phyloP scores from a whole-genome alignment of 257 asterid genomes.

The Solanum okadae region DNA sequence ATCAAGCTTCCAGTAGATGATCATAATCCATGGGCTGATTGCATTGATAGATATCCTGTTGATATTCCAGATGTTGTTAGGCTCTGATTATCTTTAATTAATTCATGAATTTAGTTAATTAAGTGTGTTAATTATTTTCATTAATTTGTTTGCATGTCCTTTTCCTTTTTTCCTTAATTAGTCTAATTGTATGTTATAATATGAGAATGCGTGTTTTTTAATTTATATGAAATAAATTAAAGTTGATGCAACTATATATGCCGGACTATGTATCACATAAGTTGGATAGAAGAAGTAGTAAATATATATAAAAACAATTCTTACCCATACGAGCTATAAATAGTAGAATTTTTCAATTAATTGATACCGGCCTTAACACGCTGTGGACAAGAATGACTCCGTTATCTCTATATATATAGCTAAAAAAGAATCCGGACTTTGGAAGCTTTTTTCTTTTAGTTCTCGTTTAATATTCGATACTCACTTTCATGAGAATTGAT shows the following conservation, averaged over 20 bases:
- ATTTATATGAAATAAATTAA: not conserved
- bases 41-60: conserved; percentile 19
- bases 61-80: conserved; percentile 17
- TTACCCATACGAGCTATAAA: not conserved
- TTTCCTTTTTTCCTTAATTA: not conserved
- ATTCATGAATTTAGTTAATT: not conserved
- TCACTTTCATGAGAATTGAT: not conserved
- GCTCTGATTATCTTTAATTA: not conserved
- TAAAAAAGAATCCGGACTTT: not conserved
- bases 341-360: not conserved
- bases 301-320: not conserved
- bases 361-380: not conserved
- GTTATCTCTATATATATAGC: not conserved
- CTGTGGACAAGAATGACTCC: not conserved
- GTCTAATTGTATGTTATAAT: not conserved
- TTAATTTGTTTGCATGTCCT: not conserved
- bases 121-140: not conserved
- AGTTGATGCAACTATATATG: not conserved
- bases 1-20: conserved; percentile 4
- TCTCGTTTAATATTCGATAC: not conserved
- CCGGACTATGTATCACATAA: not conserved
- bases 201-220: not conserved
- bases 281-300: not conserved
- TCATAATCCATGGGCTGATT: conserved; percentile 20
- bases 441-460: not conserved